Conservation (phyloP, 768 basidiomycete genomes). For the Pleurotus pulmonarius region DNA sequence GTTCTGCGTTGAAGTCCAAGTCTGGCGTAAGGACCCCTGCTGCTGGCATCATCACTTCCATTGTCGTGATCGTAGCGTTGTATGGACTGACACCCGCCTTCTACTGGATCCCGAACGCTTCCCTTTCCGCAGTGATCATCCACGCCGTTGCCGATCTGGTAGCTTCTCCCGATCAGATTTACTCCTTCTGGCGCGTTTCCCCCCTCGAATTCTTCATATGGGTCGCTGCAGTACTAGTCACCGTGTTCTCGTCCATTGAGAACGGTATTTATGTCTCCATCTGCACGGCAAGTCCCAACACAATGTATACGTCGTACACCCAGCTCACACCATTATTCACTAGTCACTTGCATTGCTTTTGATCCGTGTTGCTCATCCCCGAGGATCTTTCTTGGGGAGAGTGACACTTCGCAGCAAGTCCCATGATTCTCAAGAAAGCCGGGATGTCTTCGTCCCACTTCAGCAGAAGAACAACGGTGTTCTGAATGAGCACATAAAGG, state of each 20-base stretch:
- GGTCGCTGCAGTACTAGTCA: conserved; percentile 81
- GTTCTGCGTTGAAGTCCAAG: conserved; percentile 94
- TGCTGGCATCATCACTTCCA: conserved; percentile 79
- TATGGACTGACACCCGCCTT: conserved; percentile 94
- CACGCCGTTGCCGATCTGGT: conserved; percentile 89
- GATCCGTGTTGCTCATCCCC: conserved; percentile 82
- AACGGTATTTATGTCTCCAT: conserved; percentile 90
- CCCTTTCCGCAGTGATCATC: conserved; percentile 91
- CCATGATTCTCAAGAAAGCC: conserved; percentile 30
- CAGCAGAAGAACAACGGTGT: conserved; percentile 41
- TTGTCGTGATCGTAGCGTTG: conserved; percentile 89
- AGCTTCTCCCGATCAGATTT: conserved; percentile 74
- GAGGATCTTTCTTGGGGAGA: conserved; percentile 88
- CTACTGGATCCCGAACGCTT: conserved; percentile 82
- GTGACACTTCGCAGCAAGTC: conserved; percentile 53
- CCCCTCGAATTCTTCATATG: conserved; percentile 93
- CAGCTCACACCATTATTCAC: background rate
- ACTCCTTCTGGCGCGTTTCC: conserved; percentile 89
- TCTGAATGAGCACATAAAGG: conserved; percentile 64
- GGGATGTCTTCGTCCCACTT: conserved; percentile 86
- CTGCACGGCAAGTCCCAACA: conserved; percentile 27
- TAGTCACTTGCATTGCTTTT: conserved; percentile 73
- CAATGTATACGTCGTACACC: background rate
- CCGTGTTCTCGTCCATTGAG: conserved; percentile 92
- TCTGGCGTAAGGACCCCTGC: conserved; percentile 96